These are phyloP conservation scores for Pythium guiyangense DNA, from an alignment of 352 stramenopile species.

Conservation along the genomic window DNA sequence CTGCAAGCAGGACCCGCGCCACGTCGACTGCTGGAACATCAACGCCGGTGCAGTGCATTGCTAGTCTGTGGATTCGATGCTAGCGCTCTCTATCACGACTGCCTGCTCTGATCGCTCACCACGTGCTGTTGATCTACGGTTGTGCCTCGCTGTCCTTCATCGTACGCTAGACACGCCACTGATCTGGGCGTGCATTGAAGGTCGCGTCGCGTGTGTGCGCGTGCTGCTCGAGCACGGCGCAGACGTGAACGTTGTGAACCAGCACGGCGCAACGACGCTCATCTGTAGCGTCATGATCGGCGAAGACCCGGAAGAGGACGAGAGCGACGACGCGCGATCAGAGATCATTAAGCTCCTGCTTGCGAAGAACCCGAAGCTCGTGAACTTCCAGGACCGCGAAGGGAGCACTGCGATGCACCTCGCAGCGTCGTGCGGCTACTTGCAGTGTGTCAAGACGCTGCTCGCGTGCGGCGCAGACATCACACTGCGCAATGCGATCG, in stretches of 20 bases:
- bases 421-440: slow-evolving; percentile 64
- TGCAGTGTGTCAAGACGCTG: slow-evolving; percentile 67
- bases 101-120: neutral
- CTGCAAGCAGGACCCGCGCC: slow-evolving; percentile 47
- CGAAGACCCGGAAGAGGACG: slow-evolving; percentile 57
- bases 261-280: slow-evolving; percentile 62
- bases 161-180: slow-evolving; percentile 50
- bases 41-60: slow-evolving; percentile 32
- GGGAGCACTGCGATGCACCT: slow-evolving; percentile 83
- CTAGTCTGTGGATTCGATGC: too few species aligned
- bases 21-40: slow-evolving; percentile 66
- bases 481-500: slow-evolving; percentile 71
- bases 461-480: slow-evolving; percentile 62
- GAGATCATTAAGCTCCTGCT: slow-evolving; percentile 63
- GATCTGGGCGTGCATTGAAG: slow-evolving; percentile 83
- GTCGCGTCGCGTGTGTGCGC: slow-evolving; percentile 53
- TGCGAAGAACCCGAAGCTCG: slow-evolving; percentile 48
- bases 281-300: slow-evolving; percentile 80
- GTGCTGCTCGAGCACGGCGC: slow-evolving; percentile 56
- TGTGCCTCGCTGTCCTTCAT: neutral
- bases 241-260: slow-evolving; percentile 66
- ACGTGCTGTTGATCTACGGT: neutral
- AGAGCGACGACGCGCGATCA: slow-evolving; percentile 39
- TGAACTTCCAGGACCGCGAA: slow-evolving; percentile 82
- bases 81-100: neutral